Evolutionary conservation across 2,329 filamentous ascomycete species (phyloP).

Genomic region (Arthrocladium fulminans): DNA sequence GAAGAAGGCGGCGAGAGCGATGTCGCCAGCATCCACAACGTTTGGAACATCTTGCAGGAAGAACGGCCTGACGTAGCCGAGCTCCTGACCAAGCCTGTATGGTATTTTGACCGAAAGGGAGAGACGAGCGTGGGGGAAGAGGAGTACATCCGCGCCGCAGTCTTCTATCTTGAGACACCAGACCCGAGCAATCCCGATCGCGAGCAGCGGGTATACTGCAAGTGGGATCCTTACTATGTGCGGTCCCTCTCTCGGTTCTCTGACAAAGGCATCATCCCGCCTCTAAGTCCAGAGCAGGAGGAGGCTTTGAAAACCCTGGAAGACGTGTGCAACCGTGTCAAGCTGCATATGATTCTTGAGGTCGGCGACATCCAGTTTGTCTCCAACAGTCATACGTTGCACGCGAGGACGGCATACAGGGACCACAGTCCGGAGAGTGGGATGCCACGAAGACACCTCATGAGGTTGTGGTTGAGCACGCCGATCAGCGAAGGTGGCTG

Average conservation of each 20-base stretch:
- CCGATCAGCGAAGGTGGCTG: slow-evolving; percentile 77
- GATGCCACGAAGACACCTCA: slow-evolving; percentile 58
- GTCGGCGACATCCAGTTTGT: slow-evolving; percentile 85
- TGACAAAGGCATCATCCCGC: slow-evolving; percentile 61
- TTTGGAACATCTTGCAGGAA: slow-evolving; percentile 69
- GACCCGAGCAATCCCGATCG: slow-evolving; percentile 46
- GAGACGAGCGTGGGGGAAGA: slow-evolving; percentile 67
- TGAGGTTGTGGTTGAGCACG: slow-evolving; percentile 76
- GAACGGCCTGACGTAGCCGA: slow-evolving; percentile 72
- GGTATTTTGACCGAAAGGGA: slow-evolving; percentile 90
- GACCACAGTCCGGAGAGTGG: slow-evolving; percentile 49
- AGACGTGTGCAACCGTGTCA: slow-evolving; percentile 61
- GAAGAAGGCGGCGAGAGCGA: slow-evolving; percentile 78
- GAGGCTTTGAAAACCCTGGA: slow-evolving; percentile 64
- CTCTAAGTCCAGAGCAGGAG: slow-evolving; percentile 59
- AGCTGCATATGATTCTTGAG: slow-evolving; percentile 77
- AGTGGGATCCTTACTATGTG: slow-evolving; percentile 88
- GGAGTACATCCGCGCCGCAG: slow-evolving; percentile 60
- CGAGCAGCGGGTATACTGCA: slow-evolving; percentile 57
- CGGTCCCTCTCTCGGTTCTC: slow-evolving; percentile 66
- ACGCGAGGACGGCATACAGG: slow-evolving; percentile 72
- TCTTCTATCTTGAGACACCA: slow-evolving; percentile 62
- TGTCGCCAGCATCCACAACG: slow-evolving; percentile 65
- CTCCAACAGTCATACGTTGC: slow-evolving; percentile 69
- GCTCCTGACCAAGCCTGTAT: slow-evolving; percentile 65